These are phyloP conservation scores for Ulmus americana DNA, from an alignment of 331 rosid species.

Conservation along the genomic window DNA sequence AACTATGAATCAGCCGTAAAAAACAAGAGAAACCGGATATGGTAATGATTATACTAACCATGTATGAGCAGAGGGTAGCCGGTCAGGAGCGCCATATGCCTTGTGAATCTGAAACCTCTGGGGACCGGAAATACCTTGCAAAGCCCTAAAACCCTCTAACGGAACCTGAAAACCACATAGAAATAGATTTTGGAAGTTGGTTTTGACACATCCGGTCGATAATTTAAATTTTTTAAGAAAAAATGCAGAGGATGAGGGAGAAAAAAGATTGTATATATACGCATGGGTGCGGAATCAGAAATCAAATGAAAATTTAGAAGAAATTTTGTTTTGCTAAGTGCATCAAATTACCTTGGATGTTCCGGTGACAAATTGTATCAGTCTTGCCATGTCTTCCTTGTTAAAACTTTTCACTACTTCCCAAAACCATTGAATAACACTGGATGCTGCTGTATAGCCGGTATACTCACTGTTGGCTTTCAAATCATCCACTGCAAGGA, in stretches of 20 bases:
- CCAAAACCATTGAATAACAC: conserved; percentile 97
- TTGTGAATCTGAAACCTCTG: conserved; percentile 98
- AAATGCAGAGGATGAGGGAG: too few species aligned
- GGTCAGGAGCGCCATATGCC: conserved; percentile 97
- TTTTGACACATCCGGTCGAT: not conserved
- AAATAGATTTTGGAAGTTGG: not conserved
- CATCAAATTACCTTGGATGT: conserved; percentile 73
- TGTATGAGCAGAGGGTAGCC: conserved; percentile 97
- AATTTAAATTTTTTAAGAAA: not conserved
- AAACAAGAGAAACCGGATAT: not conserved
- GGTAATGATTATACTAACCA: conserved; percentile 48
- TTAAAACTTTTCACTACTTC: conserved; percentile 78
- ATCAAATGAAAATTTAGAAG: not conserved
- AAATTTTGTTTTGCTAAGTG: not conserved
- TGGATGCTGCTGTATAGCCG: conserved; percentile 85
- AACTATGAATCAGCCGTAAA: conserved; percentile 4
- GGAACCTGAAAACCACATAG: conserved; percentile 68
- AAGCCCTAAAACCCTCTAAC: conserved; percentile 90
- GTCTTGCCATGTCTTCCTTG: conserved; percentile 99
- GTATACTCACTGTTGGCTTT: conserved; percentile 81
- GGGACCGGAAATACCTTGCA: conserved; percentile 98
- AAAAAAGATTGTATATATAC: too few species aligned
- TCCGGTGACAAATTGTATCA: conserved; percentile 97
- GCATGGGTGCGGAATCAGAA: not conserved
- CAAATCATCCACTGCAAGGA: conserved; percentile 86